Evolutionary conservation across 768 basidiomycete species (phyloP).

Genomic region (Boletus rubescentipes): DNA sequence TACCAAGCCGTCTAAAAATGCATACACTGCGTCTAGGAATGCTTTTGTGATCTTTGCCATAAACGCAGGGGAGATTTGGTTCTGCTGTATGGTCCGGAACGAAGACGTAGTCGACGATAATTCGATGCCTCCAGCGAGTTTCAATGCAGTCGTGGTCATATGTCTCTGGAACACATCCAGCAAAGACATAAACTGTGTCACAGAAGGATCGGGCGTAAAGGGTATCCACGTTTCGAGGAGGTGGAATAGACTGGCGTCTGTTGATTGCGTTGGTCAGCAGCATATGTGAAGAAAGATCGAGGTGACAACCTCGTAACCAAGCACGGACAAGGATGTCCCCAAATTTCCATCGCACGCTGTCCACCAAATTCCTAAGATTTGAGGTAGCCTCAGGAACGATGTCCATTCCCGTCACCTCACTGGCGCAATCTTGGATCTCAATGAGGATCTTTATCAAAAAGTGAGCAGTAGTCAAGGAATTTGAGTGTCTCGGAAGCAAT

Average conservation of each 20-base stretch:
- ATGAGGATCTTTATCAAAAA: conserved; percentile 77
- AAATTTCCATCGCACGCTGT: conserved; percentile 86
- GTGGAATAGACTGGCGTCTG: conserved; percentile 84
- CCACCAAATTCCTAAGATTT: conserved; percentile 70
- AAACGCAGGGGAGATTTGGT: conserved; percentile 61
- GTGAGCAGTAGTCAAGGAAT: conserved; percentile 78
- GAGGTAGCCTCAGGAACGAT: conserved; percentile 72
- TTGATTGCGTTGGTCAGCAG: conserved; percentile 7
- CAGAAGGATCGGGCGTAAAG: conserved; percentile 57
- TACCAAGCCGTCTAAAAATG: conserved; percentile 83
- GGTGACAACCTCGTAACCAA: conserved; percentile 77
- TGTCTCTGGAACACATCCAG: conserved; percentile 82
- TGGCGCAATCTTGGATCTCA: conserved; percentile 85
- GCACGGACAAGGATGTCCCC: conserved; percentile 71
- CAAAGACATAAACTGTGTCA: conserved; percentile 73
- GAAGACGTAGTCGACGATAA: conserved; percentile 45
- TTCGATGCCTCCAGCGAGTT: conserved; percentile 77
- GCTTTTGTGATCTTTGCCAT: conserved; percentile 75
- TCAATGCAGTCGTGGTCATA: conserved; percentile 71
- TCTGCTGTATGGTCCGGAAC: conserved; percentile 56
- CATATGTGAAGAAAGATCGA: not conserved
- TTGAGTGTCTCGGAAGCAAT: conserved; percentile 70
- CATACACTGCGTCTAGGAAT: conserved; percentile 83
- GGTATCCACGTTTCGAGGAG: conserved; percentile 84
- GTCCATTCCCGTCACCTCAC: conserved; percentile 77